phyloP scores from a whole-genome alignment of 225 moss, liverwort and hornwort species.

The Asterella californica region DNA sequence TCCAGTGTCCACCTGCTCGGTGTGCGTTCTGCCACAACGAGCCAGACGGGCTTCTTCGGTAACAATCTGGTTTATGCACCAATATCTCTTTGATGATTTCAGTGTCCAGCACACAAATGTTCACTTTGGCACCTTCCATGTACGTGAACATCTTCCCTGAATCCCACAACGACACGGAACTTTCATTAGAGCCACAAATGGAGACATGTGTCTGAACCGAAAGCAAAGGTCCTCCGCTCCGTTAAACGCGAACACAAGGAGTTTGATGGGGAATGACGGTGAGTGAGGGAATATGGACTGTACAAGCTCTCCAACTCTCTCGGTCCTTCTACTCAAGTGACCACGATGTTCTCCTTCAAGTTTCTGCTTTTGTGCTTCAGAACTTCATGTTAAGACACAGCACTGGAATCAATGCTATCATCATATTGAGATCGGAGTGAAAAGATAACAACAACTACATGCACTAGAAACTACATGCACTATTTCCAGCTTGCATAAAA shows the following conservation, averaged over 20 bases:
- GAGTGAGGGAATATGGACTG: not conserved
- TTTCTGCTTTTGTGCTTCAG: no score
- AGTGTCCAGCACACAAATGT: slow-evolving; percentile 30
- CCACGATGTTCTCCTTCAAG: no score
- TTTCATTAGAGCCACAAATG: not conserved
- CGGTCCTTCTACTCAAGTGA: no score
- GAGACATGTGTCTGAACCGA: not conserved
- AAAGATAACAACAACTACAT: no score
- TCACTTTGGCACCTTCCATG: slow-evolving; percentile 36
- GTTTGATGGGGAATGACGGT: not conserved
- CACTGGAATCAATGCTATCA: no score
- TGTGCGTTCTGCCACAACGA: slow-evolving; percentile 15
- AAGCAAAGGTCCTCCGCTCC: not conserved
- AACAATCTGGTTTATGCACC: slow-evolving; percentile 37
- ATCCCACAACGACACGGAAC: not conserved
- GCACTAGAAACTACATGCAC: no score
- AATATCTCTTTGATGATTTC: slow-evolving; percentile 32
- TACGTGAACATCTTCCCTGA: slow-evolving; percentile 39
- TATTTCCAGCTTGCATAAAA: no score
- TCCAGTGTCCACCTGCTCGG: slow-evolving; percentile 1
- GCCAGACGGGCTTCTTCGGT: slow-evolving; percentile 25
- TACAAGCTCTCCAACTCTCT: no score
- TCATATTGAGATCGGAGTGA: no score
- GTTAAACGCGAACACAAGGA: not conserved
- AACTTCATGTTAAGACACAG: no score